phyloP scores from a whole-genome alignment of 2,329 filamentous ascomycete species.

The Fusarium mangiferae region DNA sequence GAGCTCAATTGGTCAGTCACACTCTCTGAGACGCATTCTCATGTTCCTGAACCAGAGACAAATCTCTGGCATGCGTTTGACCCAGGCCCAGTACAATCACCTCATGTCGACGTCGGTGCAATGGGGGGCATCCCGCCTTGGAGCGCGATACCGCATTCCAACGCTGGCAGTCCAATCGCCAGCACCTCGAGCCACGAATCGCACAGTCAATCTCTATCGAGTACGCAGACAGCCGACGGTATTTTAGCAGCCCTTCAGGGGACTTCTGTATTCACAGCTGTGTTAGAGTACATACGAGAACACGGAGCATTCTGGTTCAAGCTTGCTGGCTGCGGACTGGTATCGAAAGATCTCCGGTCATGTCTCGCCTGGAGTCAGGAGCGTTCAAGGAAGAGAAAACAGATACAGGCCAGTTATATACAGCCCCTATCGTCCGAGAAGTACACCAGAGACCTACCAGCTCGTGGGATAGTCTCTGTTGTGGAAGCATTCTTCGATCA shows the following conservation, averaged over 20 bases:
- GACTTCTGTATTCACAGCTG: not conserved
- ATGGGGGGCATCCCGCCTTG: not conserved
- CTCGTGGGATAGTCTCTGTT: slow-evolving; percentile 6
- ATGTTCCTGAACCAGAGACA: fast-evolving
- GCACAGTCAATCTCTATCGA: fast-evolving
- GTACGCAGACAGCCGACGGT: fast-evolving
- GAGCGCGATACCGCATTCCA: not conserved
- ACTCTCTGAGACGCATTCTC: fast-evolving
- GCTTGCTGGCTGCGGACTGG: not conserved
- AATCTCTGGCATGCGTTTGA: not conserved
- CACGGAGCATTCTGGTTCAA: not conserved
- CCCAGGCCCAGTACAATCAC: not conserved
- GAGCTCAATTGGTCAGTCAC: fast-evolving
- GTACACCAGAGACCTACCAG: not conserved
- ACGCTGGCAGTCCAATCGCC: not conserved
- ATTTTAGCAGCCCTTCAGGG: fast-evolving
- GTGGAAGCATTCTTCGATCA: slow-evolving; percentile 17
- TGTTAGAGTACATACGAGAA: not conserved
- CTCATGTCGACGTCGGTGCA: not conserved
- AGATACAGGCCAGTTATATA: not conserved
- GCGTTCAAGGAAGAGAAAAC: fast-evolving
- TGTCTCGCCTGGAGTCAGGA: not conserved
- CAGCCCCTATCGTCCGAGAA: fast-evolving
- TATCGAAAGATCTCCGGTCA: not conserved
- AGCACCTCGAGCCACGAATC: not conserved